Conservation (phyloP, 352 stramenopile genomes). For the Elongisporangium undulatum region DNA sequence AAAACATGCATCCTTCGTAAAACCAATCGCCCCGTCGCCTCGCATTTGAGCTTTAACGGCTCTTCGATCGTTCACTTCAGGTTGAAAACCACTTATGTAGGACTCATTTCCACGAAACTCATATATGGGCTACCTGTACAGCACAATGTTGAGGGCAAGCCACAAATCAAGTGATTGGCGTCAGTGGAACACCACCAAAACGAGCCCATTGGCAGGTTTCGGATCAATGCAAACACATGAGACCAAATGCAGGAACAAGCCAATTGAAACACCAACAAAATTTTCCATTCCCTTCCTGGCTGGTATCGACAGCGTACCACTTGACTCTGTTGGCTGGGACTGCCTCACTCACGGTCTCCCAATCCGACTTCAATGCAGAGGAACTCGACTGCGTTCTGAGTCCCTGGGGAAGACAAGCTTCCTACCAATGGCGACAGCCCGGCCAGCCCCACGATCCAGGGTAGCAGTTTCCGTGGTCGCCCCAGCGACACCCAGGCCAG, state of each 20-base stretch:
- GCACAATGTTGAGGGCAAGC: too few relatives aligned
- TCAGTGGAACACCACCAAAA: too few relatives aligned
- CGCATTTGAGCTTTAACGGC: too few relatives aligned
- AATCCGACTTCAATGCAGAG: slow-evolving; percentile 8
- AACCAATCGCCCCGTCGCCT: too few relatives aligned
- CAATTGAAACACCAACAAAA: neutral
- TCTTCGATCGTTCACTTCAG: too few relatives aligned
- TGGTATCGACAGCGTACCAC: neutral
- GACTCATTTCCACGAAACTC: too few relatives aligned
- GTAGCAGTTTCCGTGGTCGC: slow-evolving; percentile 11
- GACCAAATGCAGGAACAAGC: neutral
- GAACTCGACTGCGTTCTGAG: neutral
- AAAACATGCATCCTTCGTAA: too few relatives aligned
- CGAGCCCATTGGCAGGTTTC: too few relatives aligned
- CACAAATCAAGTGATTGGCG: too few relatives aligned
- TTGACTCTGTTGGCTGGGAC: neutral
- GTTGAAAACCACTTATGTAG: too few relatives aligned
- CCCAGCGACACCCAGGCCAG: slow-evolving; percentile 14
- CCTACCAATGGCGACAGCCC: neutral
- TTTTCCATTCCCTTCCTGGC: neutral
- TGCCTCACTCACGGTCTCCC: slow-evolving; percentile 24
- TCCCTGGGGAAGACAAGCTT: neutral
- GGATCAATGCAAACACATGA: slow-evolving; percentile 1
- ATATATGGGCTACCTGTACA: too few relatives aligned
- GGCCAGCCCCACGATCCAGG: slow-evolving; percentile 2